These are phyloP conservation scores for Microascus cirrosus DNA, from an alignment of 2,329 filamentous ascomycete genomes.

Conservation along the genomic window DNA sequence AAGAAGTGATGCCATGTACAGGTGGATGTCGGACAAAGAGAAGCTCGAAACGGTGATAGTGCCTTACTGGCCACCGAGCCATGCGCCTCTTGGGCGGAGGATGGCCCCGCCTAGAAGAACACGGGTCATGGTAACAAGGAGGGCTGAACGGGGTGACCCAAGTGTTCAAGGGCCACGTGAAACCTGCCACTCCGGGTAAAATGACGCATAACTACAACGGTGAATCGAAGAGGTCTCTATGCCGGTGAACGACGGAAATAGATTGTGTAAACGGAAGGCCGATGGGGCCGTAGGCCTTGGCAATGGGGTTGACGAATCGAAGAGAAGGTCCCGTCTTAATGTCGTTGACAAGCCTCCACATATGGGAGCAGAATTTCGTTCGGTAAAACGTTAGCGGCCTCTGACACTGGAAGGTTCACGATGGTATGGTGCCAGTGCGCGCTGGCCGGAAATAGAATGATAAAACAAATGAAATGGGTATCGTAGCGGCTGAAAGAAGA, in stretches of 20 bases:
- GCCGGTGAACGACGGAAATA: neutral
- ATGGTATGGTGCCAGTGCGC: conserved; percentile 18
- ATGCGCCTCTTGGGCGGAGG: neutral
- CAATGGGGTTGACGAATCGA: neutral
- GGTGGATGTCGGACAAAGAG: neutral
- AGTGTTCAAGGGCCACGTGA: neutral
- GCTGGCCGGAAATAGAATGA: conserved; percentile 6
- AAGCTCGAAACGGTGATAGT: neutral
- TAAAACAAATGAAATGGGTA: conserved; percentile 1
- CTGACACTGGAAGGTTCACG: conserved; percentile 11
- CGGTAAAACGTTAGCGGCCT: neutral
- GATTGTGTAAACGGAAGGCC: neutral
- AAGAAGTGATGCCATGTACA: conserved; percentile 1
- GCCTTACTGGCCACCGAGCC: neutral
- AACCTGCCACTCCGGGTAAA: neutral
- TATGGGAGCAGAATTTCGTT: neutral
- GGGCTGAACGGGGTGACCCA: neutral
- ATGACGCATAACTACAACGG: neutral
- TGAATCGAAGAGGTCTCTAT: neutral
- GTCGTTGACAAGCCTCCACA: neutral
- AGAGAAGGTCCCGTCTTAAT: neutral
- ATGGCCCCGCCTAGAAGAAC: neutral
- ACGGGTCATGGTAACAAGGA: neutral
- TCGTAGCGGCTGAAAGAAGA: neutral
- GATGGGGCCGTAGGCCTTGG: neutral